A percentile compares a stretch with the other conserved stretches of the same genome.
phyloP scores from a whole-genome alignment of 2,329 filamentous ascomycete genomes.

The Verticillium isaacii region DNA sequence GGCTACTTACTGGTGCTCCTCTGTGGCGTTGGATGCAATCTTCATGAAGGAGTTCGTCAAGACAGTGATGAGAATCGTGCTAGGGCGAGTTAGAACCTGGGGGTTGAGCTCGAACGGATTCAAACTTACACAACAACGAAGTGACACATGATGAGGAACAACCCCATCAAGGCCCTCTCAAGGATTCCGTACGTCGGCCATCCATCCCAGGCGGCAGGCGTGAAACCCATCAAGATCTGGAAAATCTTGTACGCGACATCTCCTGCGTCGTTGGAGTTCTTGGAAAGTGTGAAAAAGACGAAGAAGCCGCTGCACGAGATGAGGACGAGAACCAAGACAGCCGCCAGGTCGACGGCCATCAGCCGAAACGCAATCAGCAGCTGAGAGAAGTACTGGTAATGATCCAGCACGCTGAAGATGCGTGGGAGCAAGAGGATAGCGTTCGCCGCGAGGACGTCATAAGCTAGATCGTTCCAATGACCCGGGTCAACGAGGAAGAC shows the following conservation, averaged over 20 bases:
- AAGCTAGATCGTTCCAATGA: constrained; percentile 76
- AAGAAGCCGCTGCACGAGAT: constrained; percentile 94
- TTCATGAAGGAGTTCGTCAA: constrained; percentile 94
- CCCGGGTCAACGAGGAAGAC: constrained; percentile 75
- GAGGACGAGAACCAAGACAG: constrained; percentile 77
- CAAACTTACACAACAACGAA: constrained; percentile 75
- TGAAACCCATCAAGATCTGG: constrained; percentile 93
- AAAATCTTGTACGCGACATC: constrained; percentile 88
- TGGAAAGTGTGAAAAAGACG: constrained; percentile 84
- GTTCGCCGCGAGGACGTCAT: constrained; percentile 89
- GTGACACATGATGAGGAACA: constrained; percentile 92
- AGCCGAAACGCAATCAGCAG: constrained; percentile 89
- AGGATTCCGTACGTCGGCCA: constrained; percentile 74
- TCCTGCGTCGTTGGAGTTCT: constrained; percentile 62
- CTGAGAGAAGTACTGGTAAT: constrained; percentile 95
- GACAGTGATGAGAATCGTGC: constrained; percentile 91
- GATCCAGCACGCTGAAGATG: constrained; percentile 87
- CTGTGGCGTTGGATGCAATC: constrained; percentile 86
- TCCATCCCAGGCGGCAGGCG: constrained; percentile 80
- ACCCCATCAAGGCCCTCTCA: constrained; percentile 67
- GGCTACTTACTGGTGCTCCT: constrained; percentile 68
- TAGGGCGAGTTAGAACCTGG: constrained; percentile 15
- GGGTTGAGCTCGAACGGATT: constrained; percentile 1
- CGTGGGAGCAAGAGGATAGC: constrained; percentile 86
- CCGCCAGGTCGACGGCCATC: constrained; percentile 86